phyloP scores from a whole-genome alignment of 2,329 filamentous ascomycete species.

The Penicillium palitans region DNA sequence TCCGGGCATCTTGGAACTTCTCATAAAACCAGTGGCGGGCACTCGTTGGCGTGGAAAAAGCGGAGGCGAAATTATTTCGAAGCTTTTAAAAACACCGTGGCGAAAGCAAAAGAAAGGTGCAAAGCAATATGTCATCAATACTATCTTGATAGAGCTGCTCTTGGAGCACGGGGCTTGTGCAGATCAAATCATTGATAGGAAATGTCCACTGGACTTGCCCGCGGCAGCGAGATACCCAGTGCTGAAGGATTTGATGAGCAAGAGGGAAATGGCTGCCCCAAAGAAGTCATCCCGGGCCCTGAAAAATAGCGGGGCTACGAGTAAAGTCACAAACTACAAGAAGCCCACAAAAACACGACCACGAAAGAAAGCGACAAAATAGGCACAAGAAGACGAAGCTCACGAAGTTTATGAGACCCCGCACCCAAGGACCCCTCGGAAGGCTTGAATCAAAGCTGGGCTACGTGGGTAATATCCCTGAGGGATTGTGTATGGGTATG shows the following conservation, averaged over 20 bases:
- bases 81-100: background rate
- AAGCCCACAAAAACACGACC: background rate
- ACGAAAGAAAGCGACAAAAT: too few relatives aligned
- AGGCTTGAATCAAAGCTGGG: too few relatives aligned
- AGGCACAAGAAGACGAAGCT: too few relatives aligned
- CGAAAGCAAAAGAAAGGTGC: background rate
- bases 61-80: background rate
- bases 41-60: background rate
- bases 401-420: background rate
- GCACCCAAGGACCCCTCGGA: too few relatives aligned
- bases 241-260: background rate
- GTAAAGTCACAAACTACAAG: background rate
- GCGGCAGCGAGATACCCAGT: background rate
- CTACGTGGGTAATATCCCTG: background rate
- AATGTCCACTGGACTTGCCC: background rate
- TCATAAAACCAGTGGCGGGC: background rate
- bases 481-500: background rate
- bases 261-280: background rate
- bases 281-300: too few relatives aligned
- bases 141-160: background rate
- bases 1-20: background rate
- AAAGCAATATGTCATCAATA: background rate
- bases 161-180: background rate
- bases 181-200: background rate
- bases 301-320: background rate